A percentile compares a stretch with the other conserved stretches of the same genome.
Conservation (phyloP, 495 filamentous ascomycete species). For the Penicillium malachiteum region DNA sequence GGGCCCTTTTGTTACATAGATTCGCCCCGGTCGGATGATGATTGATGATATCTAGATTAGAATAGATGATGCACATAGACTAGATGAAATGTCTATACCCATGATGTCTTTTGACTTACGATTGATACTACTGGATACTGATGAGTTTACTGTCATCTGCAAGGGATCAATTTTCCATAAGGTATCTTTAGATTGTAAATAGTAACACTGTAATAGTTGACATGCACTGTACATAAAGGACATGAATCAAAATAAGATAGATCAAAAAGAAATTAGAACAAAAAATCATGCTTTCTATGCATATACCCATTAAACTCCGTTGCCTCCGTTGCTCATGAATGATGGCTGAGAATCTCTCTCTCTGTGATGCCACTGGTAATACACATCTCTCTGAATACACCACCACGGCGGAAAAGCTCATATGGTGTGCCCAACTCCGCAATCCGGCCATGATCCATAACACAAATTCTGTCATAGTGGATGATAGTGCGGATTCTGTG, state of each 20-base stretch:
- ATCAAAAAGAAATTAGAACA: neutral
- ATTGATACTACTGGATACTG: too few species aligned
- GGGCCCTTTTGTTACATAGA: neutral
- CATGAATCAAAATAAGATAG: too few species aligned
- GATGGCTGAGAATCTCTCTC: neutral
- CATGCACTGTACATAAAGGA: too few species aligned
- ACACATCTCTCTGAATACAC: slow-evolving; percentile 3
- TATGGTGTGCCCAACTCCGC: slow-evolving; percentile 2
- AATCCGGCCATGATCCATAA: neutral
- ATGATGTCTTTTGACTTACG: too few species aligned
- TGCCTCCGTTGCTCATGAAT: neutral
- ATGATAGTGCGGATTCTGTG: slow-evolving; percentile 4
- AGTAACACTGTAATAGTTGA: too few species aligned
- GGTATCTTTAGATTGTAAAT: too few species aligned
- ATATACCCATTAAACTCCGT: neutral
- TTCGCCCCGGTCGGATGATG: neutral
- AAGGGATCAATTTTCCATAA: too few species aligned
- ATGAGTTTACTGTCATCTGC: too few species aligned
- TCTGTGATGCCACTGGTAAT: neutral
- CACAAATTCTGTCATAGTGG: slow-evolving; percentile 3
- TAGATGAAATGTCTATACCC: too few species aligned
- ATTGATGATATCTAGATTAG: neutral
- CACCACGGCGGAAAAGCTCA: neutral
- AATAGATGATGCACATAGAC: neutral
- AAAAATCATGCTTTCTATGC: neutral